Conservation (phyloP, 495 filamentous ascomycete genomes). For the Articulospora tetracladia region DNA sequence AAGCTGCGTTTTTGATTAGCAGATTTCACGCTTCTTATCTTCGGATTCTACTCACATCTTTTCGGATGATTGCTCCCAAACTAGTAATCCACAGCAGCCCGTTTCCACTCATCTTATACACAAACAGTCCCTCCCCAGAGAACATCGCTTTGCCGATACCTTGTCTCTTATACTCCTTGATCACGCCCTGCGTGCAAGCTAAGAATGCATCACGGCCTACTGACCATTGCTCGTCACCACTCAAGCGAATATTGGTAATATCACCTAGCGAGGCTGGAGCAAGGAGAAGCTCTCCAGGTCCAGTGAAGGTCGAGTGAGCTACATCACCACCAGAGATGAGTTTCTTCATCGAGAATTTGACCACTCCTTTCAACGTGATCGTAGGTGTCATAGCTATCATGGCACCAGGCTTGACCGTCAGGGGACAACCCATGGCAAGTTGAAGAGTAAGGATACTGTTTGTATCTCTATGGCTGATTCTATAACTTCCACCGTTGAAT, state of each 20-base stretch:
- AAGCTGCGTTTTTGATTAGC: conserved; percentile 46
- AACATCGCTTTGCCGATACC: conserved; percentile 90
- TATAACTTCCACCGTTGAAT: conserved; percentile 93
- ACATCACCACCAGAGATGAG: conserved; percentile 79
- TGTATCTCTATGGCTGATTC: conserved; percentile 87
- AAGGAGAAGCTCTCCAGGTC: conserved; percentile 85
- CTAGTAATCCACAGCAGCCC: conserved; percentile 87
- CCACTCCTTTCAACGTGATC: conserved; percentile 72
- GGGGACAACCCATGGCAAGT: conserved; percentile 81
- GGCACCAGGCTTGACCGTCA: conserved; percentile 74
- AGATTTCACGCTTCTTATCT: conserved; percentile 6
- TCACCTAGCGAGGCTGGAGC: conserved; percentile 81
- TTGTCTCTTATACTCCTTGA: conserved; percentile 82
- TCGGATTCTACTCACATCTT: conserved; percentile 64
- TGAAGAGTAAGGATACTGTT: conserved; percentile 90
- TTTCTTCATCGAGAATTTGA: conserved; percentile 85
- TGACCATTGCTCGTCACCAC: conserved; percentile 67
- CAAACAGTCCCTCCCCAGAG: conserved; percentile 86
- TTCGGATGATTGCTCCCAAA: conserved; percentile 92
- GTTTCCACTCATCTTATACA: conserved; percentile 77
- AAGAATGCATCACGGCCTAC: conserved; percentile 81
- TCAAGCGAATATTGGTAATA: conserved; percentile 73
- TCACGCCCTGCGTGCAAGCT: conserved; percentile 69
- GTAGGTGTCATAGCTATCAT: conserved; percentile 96
- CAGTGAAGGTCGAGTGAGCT: conserved; percentile 75